Evolutionary conservation across 148 eudicot genomes (phyloP), one percentile per base, ranked within the genome.

Genomic region (Agrostemma githago): DNA sequence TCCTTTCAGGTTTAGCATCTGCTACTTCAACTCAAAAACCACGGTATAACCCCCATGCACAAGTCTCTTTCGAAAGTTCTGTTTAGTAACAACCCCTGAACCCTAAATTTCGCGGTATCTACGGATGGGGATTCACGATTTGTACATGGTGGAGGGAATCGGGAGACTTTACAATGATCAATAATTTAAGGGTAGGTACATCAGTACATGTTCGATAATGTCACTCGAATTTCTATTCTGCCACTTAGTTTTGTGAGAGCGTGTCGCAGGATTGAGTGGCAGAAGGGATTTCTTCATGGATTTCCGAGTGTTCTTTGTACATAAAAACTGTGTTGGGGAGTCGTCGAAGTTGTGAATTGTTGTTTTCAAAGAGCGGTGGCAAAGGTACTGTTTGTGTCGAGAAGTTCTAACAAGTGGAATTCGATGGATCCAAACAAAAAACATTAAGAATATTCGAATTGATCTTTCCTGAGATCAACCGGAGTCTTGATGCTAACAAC

Each of bases 21-120:
- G 87, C 92, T 51, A 62, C 83, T 66, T 84, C 85, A 51, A 74
- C 68, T 62, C 86, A 83, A 60, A 89, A 87, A 66, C 90, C 93
- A 12, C 72, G 84, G 37, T 71, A 72, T 73, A 74, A 77, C 12
- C 76, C 83, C 20, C 89, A 81, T 48, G 79, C 79, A 60, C 85
- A 85, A 68, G 90, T 89, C 73, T 82, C 93, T 14, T 87, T 85
- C 21, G 93, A 89, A 63, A 85, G 83, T 58, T 12, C 70, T 40
- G 74, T 81, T 42, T 63, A 72, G 73, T 71, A 48, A 26, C n/a
- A n/a, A 26, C 34, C 20, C 70, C 44, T 34, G 6, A n/a, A n/a
- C 40, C 3, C 14, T 11, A 44, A 41, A 42, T 42, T 42, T 41
- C 70, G 41, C 48, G 70, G 42, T 38, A 64, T 38, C 44, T 38